Evolutionary conservation across 2,329 filamentous ascomycete species (phyloP), one percentile per base, ranked within the genome.

Genomic region (Colletotrichum cuscutae): DNA sequence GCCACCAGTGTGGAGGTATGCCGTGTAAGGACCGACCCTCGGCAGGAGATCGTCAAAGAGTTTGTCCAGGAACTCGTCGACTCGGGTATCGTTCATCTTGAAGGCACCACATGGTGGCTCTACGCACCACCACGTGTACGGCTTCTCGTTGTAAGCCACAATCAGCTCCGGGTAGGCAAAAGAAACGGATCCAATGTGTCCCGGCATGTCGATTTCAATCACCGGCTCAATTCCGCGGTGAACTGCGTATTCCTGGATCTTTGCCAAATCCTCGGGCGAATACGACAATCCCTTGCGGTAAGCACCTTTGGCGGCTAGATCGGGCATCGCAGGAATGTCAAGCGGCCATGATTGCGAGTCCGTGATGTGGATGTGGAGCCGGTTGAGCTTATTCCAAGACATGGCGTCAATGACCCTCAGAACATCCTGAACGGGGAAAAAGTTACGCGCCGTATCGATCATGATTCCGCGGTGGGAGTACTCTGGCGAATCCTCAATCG

Each of bases 281-380:
- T 97, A 97, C 0, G 90, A 89, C 64, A 94, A 85, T 58, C 89
- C 89, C 22, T 87, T 85, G 28, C 87, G 86, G 79, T 97, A 97
- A 1, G 94, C 92, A 46, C 94, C 95, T 80, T 94, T 92, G 65
- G 86, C 82, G 3, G 94, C 87, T 2, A 97, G 86, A 71, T 92
- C 88, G 4, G 95, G 93, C 74, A 97, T 82, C 2, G 92, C 82
- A 1, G 94, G 93, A 62, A 97, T 92, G 76, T 95, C 94, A 28
- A 97, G 85, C 0, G 95, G 95, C 93, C 94, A 97, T 4, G 94
- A 94, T 81, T 97, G 94, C 19, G 92, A 91, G 81, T 97, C 94
- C 5, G 94, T 97, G 70, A 92, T 87, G 84, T 97, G 94, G 66
- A 96, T 85, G 82, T 97, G 94, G 68, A 97, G 87, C 6, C 91